Base-by-base conservation (phyloP, 306 rosid species). In the Amphicarpaea edgeworthii region DNA sequence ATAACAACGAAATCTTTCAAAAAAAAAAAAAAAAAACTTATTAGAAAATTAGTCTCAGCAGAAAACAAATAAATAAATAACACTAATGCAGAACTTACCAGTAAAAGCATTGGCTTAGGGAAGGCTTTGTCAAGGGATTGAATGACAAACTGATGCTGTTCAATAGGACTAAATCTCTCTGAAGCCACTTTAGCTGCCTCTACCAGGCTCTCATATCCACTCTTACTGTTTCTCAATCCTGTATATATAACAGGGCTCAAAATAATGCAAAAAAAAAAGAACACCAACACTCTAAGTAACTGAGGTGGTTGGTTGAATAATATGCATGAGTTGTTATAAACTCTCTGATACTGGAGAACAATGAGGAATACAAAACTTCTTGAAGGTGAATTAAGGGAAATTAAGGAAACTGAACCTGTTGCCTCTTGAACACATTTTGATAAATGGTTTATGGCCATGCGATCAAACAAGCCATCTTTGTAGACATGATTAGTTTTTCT, bases 381-480 rank as follows among this genome's bases (percentile, higher is more conserved):
- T 12, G 7, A 62, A 19, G 51, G 54, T 55, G 11, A 59, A 15
- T 64, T 67, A 55, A 55, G n/a, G n/a, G n/a, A 11, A 55, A 3
- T 28, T 28, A n/a, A n/a, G 9, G 17, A 26, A 55, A 5, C 6
- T 0, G 70, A 85, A 94, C 99, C 96, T 89, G 97, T 80, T 14
- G 93, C 87, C 21, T 85, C 88, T 79, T 96, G 99, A 65, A 96
- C 84, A 12, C 84, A 82, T 72, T 75, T 79, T 5, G 98, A 92
- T 8, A 96, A 84, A 81, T 96, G 81, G 67, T 86, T 70, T 68
- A 82, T 92, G 51, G 98, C 98, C 8, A 96, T 32, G 20, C 60
- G 86, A 79, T 96, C 94, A 43, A 92, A 88, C 87, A 90, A 92
- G 72, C 41, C 89, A 63, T 96, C 98, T 8, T 76, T 87, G 67